Conservation (phyloP, 1,284 basidiomycete genomes). For the Ganoderma boninense region DNA sequence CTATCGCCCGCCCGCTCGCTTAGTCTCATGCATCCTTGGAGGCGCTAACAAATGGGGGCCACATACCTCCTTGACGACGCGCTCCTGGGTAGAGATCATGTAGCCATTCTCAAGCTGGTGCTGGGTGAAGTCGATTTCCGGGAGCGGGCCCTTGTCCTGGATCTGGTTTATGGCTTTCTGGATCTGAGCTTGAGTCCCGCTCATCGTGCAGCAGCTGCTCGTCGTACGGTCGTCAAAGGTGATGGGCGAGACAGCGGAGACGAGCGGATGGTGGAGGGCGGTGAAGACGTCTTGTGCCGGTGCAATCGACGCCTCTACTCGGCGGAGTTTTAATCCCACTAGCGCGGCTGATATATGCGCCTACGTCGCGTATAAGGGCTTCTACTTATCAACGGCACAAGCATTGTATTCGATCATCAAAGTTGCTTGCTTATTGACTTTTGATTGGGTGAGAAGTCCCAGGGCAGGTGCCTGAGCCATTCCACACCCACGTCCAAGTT, state of each 20-base stretch:
- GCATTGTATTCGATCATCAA: neutral
- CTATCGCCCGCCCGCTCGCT: conserved; percentile 48
- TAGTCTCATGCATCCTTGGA: neutral
- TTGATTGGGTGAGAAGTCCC: neutral
- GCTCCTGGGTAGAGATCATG: conserved; percentile 85
- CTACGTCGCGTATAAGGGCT: conserved; percentile 9
- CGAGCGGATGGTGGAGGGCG: conserved; percentile 32
- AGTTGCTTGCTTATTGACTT: neutral
- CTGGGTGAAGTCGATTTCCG: conserved; percentile 87
- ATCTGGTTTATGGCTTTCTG: conserved; percentile 82
- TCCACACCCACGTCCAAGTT: neutral
- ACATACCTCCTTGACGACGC: conserved; percentile 84
- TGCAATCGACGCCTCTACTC: conserved; percentile 29
- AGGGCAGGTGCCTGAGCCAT: neutral
- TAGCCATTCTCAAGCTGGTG: conserved; percentile 91
- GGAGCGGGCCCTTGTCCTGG: conserved; percentile 66
- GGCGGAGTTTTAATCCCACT: conserved; percentile 33
- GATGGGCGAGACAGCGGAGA: conserved; percentile 25
- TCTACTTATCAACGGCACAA: neutral
- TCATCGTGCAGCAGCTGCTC: conserved; percentile 36
- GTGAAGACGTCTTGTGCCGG: conserved; percentile 30
- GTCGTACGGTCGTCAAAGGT: conserved; percentile 25
- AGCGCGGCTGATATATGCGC: conserved; percentile 21
- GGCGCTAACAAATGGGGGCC: neutral
- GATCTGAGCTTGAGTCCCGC: conserved; percentile 58